Base-by-base conservation (phyloP, 306 rosid genomes). In the Prosopis cineraria region DNA sequence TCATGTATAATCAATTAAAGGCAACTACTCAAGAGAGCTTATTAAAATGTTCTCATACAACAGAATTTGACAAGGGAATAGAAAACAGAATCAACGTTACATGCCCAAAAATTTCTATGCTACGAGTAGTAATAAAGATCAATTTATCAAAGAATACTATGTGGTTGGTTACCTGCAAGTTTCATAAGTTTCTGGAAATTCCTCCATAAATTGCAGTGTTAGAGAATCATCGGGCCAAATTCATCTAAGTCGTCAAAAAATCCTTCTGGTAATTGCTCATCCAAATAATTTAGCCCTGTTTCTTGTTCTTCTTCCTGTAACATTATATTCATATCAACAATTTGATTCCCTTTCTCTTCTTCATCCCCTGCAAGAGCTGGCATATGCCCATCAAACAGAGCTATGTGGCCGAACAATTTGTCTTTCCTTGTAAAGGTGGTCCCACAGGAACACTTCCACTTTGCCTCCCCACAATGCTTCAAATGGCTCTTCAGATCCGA, bases 381-480 rank as follows among this genome's bases (percentile, higher is more conserved):
- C 94, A 88, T 87, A 82, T 94, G 98, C 8, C 97, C 97, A 41
- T 94, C 98, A 40, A 92, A 92, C 48, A 89, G 59, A 4, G 92
- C 87, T 53, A 94, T 59, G 85, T 94, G 98, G 6, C 93, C 92
- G 16, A 94, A 92, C 66, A 94, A 82, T 78, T 92, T 94, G 47
- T 90, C 96, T 83, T 94, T 92, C 74, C 96, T 77, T 0, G 97
- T 90, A 66, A 94, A 94, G 7, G 83, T 90, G 22, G 96, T 90
- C n/a, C 96, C 97, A 63, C 98, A 94, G n/a, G 89, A 81, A 79
- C 97, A 94, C 59, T 82, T 79, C 98, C 97, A 94, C 83, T 76
- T 76, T 0, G 88, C 65, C 44, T 88, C 94, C 0, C 93, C 97
- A 44, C 98, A 94, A 36, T 87, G 87, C 82, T 78, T 89, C 82